Percentiles rank a stretch among this genome's conserved stretches.
These are phyloP conservation scores for Erythrobasidium yunnanense DNA, from an alignment of 768 basidiomycete genomes.

Conservation along the genomic window DNA sequence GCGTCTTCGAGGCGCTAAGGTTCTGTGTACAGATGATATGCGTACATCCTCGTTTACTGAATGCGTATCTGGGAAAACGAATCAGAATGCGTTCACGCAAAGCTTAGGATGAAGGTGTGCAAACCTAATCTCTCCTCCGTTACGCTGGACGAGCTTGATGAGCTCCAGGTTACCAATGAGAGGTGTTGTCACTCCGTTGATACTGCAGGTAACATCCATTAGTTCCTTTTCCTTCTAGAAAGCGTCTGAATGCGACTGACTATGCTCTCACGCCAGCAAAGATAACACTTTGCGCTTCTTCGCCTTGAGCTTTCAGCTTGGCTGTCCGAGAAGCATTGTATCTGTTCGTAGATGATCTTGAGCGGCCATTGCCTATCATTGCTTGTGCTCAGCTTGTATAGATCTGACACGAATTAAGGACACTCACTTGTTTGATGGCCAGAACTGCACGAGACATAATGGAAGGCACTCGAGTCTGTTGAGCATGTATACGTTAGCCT, in stretches of 20 bases:
- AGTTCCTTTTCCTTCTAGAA: background rate
- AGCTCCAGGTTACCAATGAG: conserved; percentile 22
- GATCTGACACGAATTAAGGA: background rate
- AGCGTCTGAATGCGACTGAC: background rate
- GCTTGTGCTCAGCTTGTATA: background rate
- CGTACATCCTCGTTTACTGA: background rate
- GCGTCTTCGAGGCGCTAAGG: conserved; percentile 9
- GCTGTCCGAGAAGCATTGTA: background rate
- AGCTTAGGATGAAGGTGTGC: background rate
- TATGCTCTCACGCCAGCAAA: conserved; percentile 21
- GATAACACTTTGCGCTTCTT: background rate
- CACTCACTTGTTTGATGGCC: conserved; percentile 21
- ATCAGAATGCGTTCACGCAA: background rate
- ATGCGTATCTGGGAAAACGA: background rate
- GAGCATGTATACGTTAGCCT: background rate
- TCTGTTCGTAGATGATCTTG: background rate
- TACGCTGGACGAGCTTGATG: conserved; percentile 11
- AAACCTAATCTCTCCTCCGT: conserved; percentile 21
- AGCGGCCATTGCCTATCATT: conserved; percentile 1
- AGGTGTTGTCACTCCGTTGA: conserved; percentile 19
- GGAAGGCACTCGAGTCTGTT: conserved; percentile 17
- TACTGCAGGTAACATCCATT: background rate
- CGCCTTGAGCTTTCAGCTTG: conserved; percentile 16
- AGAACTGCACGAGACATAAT: conserved; percentile 14
- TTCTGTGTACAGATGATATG: conserved; percentile 14